Evolutionary conservation across 2,329 filamentous ascomycete species (phyloP), one percentile per base, ranked within the genome.

Genomic region (Colletotrichum graminicola): DNA sequence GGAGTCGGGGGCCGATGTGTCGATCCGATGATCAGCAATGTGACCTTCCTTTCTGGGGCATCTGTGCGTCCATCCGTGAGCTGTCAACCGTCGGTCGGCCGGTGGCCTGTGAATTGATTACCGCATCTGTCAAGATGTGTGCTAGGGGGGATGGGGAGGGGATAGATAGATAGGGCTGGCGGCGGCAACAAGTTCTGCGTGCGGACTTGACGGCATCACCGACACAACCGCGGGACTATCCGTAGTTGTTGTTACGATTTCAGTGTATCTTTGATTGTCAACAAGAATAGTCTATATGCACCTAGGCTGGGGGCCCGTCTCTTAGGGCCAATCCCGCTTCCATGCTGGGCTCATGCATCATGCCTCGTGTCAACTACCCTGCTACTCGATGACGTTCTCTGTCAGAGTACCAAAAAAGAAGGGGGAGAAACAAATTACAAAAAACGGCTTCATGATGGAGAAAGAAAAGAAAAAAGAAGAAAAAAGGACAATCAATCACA

Each of bases 211-310:
- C 43, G n/a, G 21, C 10, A 47, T 47, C 21, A 5, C 21, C 5
- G 4, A 47, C 23, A 51, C 49, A 26, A 29, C 5, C 49, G 8
- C 23, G 14, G 21, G 7, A 21, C 18, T 34, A 3, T n/a, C n/a
- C n/a, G n/a, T n/a, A n/a, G n/a, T n/a, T n/a, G 8, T n/a, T 12
- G 21, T 36, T 21, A 23, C 21, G 3, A 14, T 36, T 8, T 21
- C 10, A 23, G 39, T 43, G 18, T n/a, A 12, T n/a, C 43, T 47
- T 47, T 2, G 6, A 10, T n/a, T 47, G 43, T 47, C 21, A 54
- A 64, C 23, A 47, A 43, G 21, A 71, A 54, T 12, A 54, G 68
- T 71, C 68, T 71, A 71, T 71, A 68, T 63, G 68, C 65, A 71
- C 68, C 52, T 63, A 59, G 52, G 65, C 34, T 29, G 29, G 29